Evolutionary conservation across 1,139 yeast species (phyloP).

Genomic region (Scheffersomyces illinoinensis): DNA sequence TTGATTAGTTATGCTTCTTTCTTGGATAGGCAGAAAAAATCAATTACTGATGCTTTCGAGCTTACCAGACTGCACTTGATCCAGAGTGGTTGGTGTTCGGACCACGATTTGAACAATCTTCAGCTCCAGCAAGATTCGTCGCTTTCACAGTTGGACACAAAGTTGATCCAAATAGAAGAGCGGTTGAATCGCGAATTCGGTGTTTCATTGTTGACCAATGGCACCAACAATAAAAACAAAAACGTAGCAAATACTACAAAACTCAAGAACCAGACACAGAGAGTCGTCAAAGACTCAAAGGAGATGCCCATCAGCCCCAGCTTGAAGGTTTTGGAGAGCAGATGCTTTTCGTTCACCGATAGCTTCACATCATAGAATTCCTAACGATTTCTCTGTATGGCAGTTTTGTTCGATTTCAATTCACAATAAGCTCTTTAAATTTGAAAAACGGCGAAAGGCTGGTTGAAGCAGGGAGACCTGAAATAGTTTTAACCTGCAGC

Average conservation of each 20-base stretch:
- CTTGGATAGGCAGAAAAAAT: slow-evolving; percentile 30
- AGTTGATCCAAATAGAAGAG: slow-evolving; percentile 32
- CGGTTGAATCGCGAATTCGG: slow-evolving; percentile 28
- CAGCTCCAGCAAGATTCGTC: slow-evolving; percentile 37
- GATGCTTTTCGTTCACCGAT: slow-evolving; percentile 26
- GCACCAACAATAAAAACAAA: slow-evolving; percentile 1
- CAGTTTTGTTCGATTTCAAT: not conserved
- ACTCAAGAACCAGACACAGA: slow-evolving; percentile 1
- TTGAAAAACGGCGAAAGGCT: not conserved
- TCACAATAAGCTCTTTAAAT: not conserved
- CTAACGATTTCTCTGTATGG: not conserved
- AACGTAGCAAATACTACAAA: not conserved
- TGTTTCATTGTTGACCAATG: slow-evolving; percentile 19
- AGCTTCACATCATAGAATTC: slow-evolving; percentile 4
- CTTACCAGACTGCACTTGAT: slow-evolving; percentile 35
- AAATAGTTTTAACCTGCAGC: not conserved
- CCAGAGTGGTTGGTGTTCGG: slow-evolving; percentile 49
- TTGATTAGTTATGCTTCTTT: slow-evolving; percentile 33
- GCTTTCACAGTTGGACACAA: slow-evolving; percentile 33
- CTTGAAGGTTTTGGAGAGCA: slow-evolving; percentile 24
- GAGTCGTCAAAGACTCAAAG: slow-evolving; percentile 7
- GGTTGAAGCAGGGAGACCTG: not conserved
- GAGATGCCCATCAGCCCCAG: slow-evolving; percentile 23
- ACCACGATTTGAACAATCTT: slow-evolving; percentile 43
- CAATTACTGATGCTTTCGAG: slow-evolving; percentile 37